Conservation (phyloP, 345 rosid genomes). For the Murraya paniculata region DNA sequence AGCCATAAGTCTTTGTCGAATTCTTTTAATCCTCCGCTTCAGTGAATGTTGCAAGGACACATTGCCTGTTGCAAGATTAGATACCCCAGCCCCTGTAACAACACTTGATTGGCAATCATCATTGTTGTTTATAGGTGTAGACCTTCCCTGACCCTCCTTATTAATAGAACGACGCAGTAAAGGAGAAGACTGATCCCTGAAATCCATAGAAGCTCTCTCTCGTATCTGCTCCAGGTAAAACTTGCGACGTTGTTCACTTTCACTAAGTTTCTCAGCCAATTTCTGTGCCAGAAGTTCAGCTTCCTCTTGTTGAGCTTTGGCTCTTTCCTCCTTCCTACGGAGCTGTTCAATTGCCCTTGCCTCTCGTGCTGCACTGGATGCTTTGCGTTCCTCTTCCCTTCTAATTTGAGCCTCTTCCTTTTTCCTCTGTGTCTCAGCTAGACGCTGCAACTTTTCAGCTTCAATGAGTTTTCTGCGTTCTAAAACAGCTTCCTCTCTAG, state of each 20-base stretch:
- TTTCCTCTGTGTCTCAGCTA: slow-evolving; percentile 70
- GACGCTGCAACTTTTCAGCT: slow-evolving; percentile 80
- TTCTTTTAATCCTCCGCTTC: slow-evolving; percentile 63
- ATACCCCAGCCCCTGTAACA: slow-evolving; percentile 26
- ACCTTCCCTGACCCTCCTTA: slow-evolving; percentile 62
- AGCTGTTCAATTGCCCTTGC: slow-evolving; percentile 73
- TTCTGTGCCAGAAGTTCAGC: slow-evolving; percentile 76
- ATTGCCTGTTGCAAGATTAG: slow-evolving; percentile 38
- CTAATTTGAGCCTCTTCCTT: slow-evolving; percentile 83
- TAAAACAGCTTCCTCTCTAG: slow-evolving; percentile 76
- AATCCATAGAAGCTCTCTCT: slow-evolving; percentile 82
- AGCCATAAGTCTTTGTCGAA: slow-evolving; percentile 79
- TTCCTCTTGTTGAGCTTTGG: slow-evolving; percentile 83
- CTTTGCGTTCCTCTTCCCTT: slow-evolving; percentile 83
- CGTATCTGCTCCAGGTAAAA: slow-evolving; percentile 74
- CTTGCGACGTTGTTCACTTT: slow-evolving; percentile 76
- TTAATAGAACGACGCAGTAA: slow-evolving; percentile 46
- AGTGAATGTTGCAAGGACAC: slow-evolving; percentile 48
- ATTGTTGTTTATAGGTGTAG: slow-evolving; percentile 36
- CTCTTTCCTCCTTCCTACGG: slow-evolving; percentile 71
- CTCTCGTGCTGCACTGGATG: slow-evolving; percentile 77
- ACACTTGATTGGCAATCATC: slow-evolving; percentile 53
- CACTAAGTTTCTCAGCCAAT: slow-evolving; percentile 68
- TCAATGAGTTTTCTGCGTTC: slow-evolving; percentile 74
- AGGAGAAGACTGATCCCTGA: slow-evolving; percentile 78